Base-by-base conservation (phyloP, 345 rosid species). In the Eucalyptus curtisii region DNA sequence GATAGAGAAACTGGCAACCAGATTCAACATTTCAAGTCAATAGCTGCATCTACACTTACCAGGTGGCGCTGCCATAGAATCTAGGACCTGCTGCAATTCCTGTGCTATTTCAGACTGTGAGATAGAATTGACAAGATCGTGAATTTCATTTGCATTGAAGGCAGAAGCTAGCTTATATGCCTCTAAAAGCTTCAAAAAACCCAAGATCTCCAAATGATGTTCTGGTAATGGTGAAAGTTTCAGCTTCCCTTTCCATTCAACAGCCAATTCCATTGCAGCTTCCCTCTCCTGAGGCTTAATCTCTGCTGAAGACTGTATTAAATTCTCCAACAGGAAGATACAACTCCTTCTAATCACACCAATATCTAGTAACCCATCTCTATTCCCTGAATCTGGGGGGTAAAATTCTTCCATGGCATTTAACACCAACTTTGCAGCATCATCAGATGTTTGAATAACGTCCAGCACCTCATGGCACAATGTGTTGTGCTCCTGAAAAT, bases 391-490 rank as follows among this genome's bases (percentile, higher is more conserved):
- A 55, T 86, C 88, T 61, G 90, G 84, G 10, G 91, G 90, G 86
- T 87, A 87, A 88, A 93, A 91, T 59, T 91, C 91, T 87, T 92
- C 80, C 87, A 95, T 88, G 86, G 94, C 92, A 90, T 92, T 94
- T 61, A 95, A 87, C 68, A 93, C 95, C 66, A 95, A 92, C 91
- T 90, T 91, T 49, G 93, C 92, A 86, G 97, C 96, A 68, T 94
- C 91, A 20, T 90, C 45, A 27, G 95, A 93, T 37, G 87, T 50
- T 76, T 90, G 50, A 17, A 93, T 64, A 44, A 92, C 87, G 66
- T 5, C 16, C 3, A 59, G n/a, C 25, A 93, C 90, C 71, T 93
- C 90, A 14, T 86, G 40, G 84, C 87, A 87, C 90, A 92, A 86
- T 86, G 68, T 79, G 86, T 87, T 87, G 53, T 48, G 87, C 87